Evolutionary conservation across 129 eudicot genomes (phyloP), one percentile per base, ranked within the genome.

Genomic region (Erigeron canadensis): DNA sequence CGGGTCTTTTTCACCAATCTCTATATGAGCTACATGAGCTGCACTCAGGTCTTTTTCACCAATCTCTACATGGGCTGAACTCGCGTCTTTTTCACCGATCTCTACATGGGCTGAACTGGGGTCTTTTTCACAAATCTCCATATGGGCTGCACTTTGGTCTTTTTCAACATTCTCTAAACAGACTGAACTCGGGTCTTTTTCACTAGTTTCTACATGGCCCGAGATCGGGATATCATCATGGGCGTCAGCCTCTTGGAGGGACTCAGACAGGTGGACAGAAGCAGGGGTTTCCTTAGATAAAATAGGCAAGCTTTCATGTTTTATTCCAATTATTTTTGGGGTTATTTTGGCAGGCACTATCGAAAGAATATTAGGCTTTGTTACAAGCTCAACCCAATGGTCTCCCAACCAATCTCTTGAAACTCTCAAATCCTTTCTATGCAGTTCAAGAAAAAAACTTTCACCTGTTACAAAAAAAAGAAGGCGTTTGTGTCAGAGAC

Each of bases 331-430:
- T 5, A 63, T 39, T 37, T 15, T 6, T 40, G 67, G 46, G 18
- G 46, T 63, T 39, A 6, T 59, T 10, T 67, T 69, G 22, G 75
- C 76, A 17, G 97, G 84, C 45, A 90, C 78, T 55, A 75, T 67
- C 5, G 84, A 67, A 19, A 81, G 85, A 50, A 95, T 78, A 70
- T 83, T 44, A 13, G 85, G 82, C 43, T 86, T 88, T 42, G 84
- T 71, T 74, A 84, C 81, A 7, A 95, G 68, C 71, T 86, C 87
- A 16, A 95, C 86, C 99, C 99, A 95, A 72, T 55, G 81, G 72
- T 85, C 85, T 18, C 87, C 97, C 15, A 86, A 77, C 99, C 99
- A 95, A 75, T 95, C 99, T 81, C 81, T 84, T 43, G 99, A 95
- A 77, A 77, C 79, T 63, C 99, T 77, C 5, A 95, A 54, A 69